Base-by-base conservation (phyloP, 2,329 filamentous ascomycete species). In the Verticillium alfalfae region DNA sequence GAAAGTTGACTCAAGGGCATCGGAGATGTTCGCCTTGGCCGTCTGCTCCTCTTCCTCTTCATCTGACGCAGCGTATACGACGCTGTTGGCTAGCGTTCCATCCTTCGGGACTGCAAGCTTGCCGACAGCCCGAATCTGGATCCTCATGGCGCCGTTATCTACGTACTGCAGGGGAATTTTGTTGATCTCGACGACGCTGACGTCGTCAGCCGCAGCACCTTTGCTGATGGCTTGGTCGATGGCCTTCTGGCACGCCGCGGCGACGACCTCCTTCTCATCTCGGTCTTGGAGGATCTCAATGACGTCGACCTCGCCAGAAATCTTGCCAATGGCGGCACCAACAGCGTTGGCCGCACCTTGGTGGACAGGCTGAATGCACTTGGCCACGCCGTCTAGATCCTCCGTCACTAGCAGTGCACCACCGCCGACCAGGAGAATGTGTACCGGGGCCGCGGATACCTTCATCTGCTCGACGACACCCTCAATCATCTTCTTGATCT, bases 281-380 rank as follows among this genome's bases (percentile, higher is more conserved):
- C 73, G 73, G 3, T 73, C 75, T 26, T 77, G 75, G 16, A 78
- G 66, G 10, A 81, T 78, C 63, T 81, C 76, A n/a, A 85, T 79
- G 1, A 79, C 71, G 61, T 86, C 83, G 2, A 85, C 72, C 10
- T 79, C 78, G 0, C 81, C 83, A 2, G 79, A 79, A 0, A 85
- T 79, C 60, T 82, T 82, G 2, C 81, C 82, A 37, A 85, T 84
- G 0, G 85, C 85, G 1, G 85, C 84, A 6, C 85, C 85, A 2
- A 88, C 81, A 0, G 85, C 84, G 68, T 87, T 88, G 3, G 84
- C 84, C 0, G 81, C 83, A 61, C 82, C 82, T 36, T 83, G 76
- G 58, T 80, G 81, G 2, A 79, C 76, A 1, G 84, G 84, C 5
- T 77, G 73, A 8, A 83, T 80, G 61, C 81, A 78, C 63, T 81